Conservation (phyloP, 176 grass and related monocot genomes). For the Ensete glaucum region DNA sequence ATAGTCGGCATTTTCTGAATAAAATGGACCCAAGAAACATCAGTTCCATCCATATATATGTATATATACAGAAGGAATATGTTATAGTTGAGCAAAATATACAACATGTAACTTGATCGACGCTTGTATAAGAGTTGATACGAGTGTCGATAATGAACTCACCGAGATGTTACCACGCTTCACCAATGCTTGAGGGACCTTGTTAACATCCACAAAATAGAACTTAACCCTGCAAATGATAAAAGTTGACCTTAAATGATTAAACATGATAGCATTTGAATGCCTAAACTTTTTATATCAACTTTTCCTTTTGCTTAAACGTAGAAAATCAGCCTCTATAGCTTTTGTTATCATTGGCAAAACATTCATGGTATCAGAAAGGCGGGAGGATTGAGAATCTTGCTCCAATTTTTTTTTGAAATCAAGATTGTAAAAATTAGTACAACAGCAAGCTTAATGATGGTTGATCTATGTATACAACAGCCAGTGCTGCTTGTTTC, state of each 20-base stretch:
- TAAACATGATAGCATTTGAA: neutral
- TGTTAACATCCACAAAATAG: constrained; percentile 83
- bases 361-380: too few relatives aligned
- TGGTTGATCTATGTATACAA: too few relatives aligned
- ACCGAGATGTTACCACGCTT: constrained; percentile 89
- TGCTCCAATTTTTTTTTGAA: too few relatives aligned
- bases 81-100: neutral
- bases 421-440: too few relatives aligned
- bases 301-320: too few relatives aligned
- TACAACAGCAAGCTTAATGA: too few relatives aligned
- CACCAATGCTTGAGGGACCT: constrained; percentile 66
- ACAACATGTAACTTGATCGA: neutral
- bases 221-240: constrained; percentile 52
- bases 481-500: too few relatives aligned
- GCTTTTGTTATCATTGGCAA: too few relatives aligned
- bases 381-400: too few relatives aligned
- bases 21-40: neutral
- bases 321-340: too few relatives aligned
- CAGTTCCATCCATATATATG: neutral
- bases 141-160: constrained; percentile 14
- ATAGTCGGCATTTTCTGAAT: constrained; percentile 97
- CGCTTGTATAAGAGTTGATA: neutral
- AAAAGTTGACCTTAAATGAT: neutral
- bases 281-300: neutral
- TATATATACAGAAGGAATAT: neutral